These are phyloP conservation scores for Boletus putidus DNA, from an alignment of 1,284 basidiomycete genomes.

Conservation along the genomic window DNA sequence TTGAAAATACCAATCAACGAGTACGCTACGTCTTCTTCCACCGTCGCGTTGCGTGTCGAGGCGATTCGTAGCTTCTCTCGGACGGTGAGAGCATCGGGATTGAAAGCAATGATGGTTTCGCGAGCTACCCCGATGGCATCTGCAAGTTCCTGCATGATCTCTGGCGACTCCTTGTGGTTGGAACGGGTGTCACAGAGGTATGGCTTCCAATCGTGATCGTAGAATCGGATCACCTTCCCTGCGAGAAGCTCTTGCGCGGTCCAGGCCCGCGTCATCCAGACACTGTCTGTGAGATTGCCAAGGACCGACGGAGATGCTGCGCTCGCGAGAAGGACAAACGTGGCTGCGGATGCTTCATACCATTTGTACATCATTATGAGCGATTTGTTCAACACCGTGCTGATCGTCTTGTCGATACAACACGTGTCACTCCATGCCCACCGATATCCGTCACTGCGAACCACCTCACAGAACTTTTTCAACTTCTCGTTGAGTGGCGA, in stretches of 20 bases:
- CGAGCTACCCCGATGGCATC: no score
- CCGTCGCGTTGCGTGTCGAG: conserved; percentile 7
- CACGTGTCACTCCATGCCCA: conserved; percentile 3
- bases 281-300: not conserved
- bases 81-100: conserved; percentile 5
- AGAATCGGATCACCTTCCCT: conserved; percentile 16
- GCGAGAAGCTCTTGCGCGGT: conserved; percentile 24
- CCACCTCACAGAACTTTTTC: not conserved
- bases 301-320: not conserved
- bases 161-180: conserved; percentile 21
- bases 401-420: conserved; percentile 9
- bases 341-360: conserved; percentile 6
- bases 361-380: conserved; percentile 8
- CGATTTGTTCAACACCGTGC: not conserved
- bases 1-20: conserved; percentile 23
- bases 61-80: conserved; percentile 18
- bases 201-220: conserved; percentile 13
- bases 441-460: not conserved
- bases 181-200: conserved; percentile 11
- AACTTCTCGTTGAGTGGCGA: not conserved
- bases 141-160: conserved; percentile 22
- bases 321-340: not conserved
- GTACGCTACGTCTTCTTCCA: conserved; percentile 21
- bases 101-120: no score
- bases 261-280: conserved; percentile 24